Evolutionary conservation across 2,329 filamentous ascomycete species (phyloP).

Genomic region (Cordyceps cateniannulata): DNA sequence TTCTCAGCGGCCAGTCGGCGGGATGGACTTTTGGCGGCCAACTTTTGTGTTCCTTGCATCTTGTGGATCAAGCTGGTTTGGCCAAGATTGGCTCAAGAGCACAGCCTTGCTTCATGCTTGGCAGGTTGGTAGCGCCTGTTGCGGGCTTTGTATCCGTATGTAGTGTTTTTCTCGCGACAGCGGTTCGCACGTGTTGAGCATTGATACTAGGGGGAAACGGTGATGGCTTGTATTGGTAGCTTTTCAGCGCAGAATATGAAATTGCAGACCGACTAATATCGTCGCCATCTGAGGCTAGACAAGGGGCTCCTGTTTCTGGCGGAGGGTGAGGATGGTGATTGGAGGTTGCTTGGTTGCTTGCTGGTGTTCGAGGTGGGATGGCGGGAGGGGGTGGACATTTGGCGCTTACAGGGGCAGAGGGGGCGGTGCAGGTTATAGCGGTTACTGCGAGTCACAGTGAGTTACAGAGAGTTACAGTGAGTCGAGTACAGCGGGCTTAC

Average conservation of each 20-base stretch:
- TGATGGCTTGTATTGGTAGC: not conserved
- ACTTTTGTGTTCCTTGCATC: not conserved
- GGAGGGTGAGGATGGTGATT: not conserved
- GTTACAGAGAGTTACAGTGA: not conserved
- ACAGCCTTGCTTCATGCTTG: not conserved
- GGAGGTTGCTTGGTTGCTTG: not conserved
- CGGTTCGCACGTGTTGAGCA: not conserved
- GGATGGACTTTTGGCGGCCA: too few relatives aligned
- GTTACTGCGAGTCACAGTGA: not conserved
- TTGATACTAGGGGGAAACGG: not conserved
- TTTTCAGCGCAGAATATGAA: not conserved
- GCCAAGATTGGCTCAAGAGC: not conserved
- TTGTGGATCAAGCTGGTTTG: not conserved
- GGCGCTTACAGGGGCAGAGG: not conserved
- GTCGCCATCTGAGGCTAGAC: not conserved
- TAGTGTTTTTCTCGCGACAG: not conserved
- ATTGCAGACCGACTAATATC: conserved; percentile 10
- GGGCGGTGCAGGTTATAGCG: not conserved
- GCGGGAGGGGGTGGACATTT: not conserved
- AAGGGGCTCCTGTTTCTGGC: not conserved
- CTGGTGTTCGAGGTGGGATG: not conserved
- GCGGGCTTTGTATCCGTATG: too few relatives aligned
- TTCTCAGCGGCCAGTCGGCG: too few relatives aligned
- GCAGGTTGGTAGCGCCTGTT: not conserved
- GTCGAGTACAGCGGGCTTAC: not conserved